phyloP scores from a whole-genome alignment of 768 basidiomycete species.

The Crucibulum laeve region DNA sequence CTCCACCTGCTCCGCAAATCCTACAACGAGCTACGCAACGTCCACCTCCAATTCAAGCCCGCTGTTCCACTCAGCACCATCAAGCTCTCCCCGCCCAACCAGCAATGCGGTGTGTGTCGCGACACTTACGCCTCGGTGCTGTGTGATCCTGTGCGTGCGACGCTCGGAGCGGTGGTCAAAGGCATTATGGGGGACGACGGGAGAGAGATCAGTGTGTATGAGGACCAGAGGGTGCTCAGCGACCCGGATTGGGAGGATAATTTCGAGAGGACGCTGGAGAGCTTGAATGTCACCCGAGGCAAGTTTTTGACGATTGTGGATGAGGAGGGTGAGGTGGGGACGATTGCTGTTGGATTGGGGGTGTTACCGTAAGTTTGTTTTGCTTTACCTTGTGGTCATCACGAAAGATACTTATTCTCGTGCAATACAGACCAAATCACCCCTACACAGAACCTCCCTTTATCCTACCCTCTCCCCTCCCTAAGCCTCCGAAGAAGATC shows the following conservation, averaged over 20 bases:
- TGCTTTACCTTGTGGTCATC: neutral
- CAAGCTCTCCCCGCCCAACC: constrained; percentile 64
- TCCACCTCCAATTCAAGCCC: constrained; percentile 77
- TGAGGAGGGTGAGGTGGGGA: constrained; percentile 75
- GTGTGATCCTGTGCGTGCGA: constrained; percentile 69
- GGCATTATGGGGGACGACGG: constrained; percentile 57
- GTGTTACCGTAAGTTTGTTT: constrained; percentile 62
- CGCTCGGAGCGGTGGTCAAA: constrained; percentile 68
- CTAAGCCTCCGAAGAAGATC: constrained; percentile 43
- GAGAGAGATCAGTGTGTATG: constrained; percentile 75
- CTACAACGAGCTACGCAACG: constrained; percentile 60
- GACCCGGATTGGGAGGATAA: constrained; percentile 97
- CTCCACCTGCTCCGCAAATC: constrained; percentile 74
- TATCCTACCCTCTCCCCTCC: constrained; percentile 64
- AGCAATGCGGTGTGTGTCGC: constrained; percentile 78
- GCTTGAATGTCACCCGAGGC: constrained; percentile 73
- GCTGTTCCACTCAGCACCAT: constrained; percentile 73
- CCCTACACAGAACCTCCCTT: constrained; percentile 44
- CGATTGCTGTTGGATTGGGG: constrained; percentile 67
- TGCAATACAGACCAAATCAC: constrained; percentile 47
- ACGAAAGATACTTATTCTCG: constrained; percentile 4
- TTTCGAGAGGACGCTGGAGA: constrained; percentile 70
- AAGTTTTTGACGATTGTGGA: constrained; percentile 89
- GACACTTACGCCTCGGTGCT: constrained; percentile 74
- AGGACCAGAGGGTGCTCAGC: constrained; percentile 80